phyloP scores from a whole-genome alignment of 192 early-diverging fungal genomes.

The Backusella macrospora region DNA sequence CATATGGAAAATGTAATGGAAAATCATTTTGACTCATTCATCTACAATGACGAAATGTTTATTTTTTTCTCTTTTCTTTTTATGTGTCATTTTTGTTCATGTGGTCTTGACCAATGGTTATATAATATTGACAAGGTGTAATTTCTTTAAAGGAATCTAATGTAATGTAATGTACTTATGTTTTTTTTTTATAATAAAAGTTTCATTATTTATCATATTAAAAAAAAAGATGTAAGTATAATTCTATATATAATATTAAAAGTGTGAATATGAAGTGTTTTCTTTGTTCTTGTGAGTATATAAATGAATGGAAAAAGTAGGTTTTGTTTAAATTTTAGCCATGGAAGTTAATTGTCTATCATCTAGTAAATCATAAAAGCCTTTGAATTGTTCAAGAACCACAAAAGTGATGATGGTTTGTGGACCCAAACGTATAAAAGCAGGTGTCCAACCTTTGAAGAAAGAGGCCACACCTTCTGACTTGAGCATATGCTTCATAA shows the following conservation, averaged over 20 bases:
- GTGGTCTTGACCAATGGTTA: not conserved
- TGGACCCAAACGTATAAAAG: constrained; percentile 78
- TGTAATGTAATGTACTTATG: too few relatives aligned
- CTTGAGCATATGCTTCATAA: constrained; percentile 46
- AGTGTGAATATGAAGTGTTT: not conserved
- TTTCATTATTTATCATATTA: not conserved
- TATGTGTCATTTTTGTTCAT: constrained; percentile 10
- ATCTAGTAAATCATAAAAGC: constrained; percentile 9
- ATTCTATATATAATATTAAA: not conserved
- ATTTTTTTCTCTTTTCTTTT: not conserved
- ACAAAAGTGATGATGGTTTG: constrained; percentile 85
- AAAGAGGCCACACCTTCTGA: constrained; percentile 67
- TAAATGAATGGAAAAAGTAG: not conserved
- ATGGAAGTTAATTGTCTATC: constrained; percentile 12
- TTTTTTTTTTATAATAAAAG: not conserved
- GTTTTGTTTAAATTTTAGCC: not conserved
- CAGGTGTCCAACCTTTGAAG: constrained; percentile 85
- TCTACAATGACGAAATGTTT: constrained; percentile 2
- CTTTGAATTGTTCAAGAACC: constrained; percentile 73
- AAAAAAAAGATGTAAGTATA: not conserved
- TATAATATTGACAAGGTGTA: not conserved
- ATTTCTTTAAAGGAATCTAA: not conserved
- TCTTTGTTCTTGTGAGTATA: not conserved
- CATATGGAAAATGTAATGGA: too few relatives aligned
- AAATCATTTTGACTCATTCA: constrained; percentile 4